Percentiles rank a stretch among this genome's conserved stretches.
Conservation (phyloP, 2,329 filamentous ascomycete species). For the Xylaria arbuscula region DNA sequence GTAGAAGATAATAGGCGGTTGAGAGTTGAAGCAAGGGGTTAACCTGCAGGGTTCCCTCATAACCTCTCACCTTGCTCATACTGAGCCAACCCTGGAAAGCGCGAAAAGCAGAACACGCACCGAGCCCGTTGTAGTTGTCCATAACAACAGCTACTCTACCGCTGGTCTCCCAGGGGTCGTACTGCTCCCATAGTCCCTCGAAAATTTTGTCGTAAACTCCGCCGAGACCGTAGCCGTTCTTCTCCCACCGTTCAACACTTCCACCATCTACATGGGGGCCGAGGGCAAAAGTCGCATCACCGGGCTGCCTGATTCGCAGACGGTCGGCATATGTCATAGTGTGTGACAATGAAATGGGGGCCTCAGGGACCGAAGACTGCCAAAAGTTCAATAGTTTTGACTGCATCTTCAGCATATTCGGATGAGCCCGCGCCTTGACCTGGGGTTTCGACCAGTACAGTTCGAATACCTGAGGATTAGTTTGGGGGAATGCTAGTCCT, state of each 20-base stretch:
- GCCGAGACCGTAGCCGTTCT: constrained; percentile 71
- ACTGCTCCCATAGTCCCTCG: constrained; percentile 79
- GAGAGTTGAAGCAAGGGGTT: constrained; percentile 81
- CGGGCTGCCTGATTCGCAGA: constrained; percentile 76
- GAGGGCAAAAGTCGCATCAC: constrained; percentile 75
- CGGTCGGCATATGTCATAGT: constrained; percentile 77
- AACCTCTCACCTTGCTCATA: constrained; percentile 77
- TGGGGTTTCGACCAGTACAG: constrained; percentile 80
- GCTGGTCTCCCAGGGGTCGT: constrained; percentile 84
- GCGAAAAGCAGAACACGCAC: constrained; percentile 85
- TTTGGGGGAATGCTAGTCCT: constrained; percentile 68
- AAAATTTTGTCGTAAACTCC: constrained; percentile 80
- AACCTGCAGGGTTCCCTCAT: constrained; percentile 83
- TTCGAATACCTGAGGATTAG: constrained; percentile 77
- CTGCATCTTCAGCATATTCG: constrained; percentile 71
- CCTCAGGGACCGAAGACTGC: constrained; percentile 62
- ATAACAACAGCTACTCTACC: constrained; percentile 74
- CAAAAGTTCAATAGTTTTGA: constrained; percentile 72
- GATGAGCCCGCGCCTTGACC: constrained; percentile 73
- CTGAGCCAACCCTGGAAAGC: constrained; percentile 92
- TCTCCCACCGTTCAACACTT: constrained; percentile 80
- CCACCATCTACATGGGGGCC: constrained; percentile 81
- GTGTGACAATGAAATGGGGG: constrained; percentile 62
- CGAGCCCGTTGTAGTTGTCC: constrained; percentile 83
- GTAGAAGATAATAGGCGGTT: constrained; percentile 82